Base-by-base conservation (phyloP, 2,329 filamentous ascomycete species). In the Fusarium subglutinans region DNA sequence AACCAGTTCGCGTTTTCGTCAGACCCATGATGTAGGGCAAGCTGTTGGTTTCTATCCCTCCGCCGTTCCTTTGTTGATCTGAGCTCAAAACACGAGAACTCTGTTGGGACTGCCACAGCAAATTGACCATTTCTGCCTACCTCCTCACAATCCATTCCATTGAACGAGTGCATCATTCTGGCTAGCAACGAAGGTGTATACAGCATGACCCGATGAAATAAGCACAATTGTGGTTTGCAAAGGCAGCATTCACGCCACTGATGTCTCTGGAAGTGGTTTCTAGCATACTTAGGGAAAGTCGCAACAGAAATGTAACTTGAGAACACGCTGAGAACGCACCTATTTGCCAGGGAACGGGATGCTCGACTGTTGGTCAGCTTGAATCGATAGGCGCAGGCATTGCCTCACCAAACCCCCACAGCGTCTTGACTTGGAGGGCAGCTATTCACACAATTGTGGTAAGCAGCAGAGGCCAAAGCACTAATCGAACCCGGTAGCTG, bases 211-310 rank as follows among this genome's bases (percentile, higher is more conserved):
- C 1, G 11, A 26, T 18, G 11, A 6, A 45, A 26, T 26, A 18
- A 45, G 17, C 5, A 2, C 4, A 45, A 24, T 1, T 18, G 6
- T 8, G n/a, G 7, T 26, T 44, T 24, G 4, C 2, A 0, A 0
- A 44, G 1, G 6, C 14, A 18, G n/a, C 7, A 15, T 24, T 45
- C 6, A 18, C 4, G 43, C 17, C 2, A 18, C 15, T 18, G 15
- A 45, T 18, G 11, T 26, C 35, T 45, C 11, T 45, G 11, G 11
- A 45, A 18, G n/a, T 45, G n/a, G 15, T 18, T 8, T 45, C 11
- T 35, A 35, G 33, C 3, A 35, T 35, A 3, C 33, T 35, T 6
- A 26, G 11, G 8, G 17, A 45, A 45, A 18, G 15, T 26, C 11
- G 43, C 43, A 26, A 26, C n/a, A 45, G 7, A 4, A 18, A 12